Conservation (phyloP, 2,329 filamentous ascomycete species). For the Hypoxylon sp. region DNA sequence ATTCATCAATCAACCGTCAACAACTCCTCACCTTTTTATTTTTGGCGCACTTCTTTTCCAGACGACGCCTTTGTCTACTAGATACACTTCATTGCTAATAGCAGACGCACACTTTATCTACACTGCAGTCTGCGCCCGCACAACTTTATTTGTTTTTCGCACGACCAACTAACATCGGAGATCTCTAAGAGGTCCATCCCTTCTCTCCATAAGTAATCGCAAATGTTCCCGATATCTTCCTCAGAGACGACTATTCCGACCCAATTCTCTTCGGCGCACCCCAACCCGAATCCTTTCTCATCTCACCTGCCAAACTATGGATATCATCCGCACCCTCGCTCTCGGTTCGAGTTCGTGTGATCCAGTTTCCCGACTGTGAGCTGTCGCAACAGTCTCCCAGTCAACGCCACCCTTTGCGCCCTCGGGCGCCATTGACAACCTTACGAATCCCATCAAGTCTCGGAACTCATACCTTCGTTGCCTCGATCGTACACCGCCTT, state of each 20-base stretch:
- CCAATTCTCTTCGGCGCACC: slow-evolving; percentile 47
- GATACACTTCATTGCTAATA: slow-evolving; percentile 5
- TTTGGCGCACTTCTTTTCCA: slow-evolving; percentile 20
- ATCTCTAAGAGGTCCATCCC: slow-evolving; percentile 38
- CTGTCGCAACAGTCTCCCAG: slow-evolving; percentile 46
- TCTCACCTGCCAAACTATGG: slow-evolving; percentile 53
- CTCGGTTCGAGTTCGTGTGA: slow-evolving; percentile 54
- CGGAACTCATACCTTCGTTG: slow-evolving; percentile 22
- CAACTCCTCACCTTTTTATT: slow-evolving; percentile 11
- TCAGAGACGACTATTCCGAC: slow-evolving; percentile 48
- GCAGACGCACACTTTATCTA: slow-evolving; percentile 29
- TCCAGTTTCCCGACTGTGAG: slow-evolving; percentile 52
- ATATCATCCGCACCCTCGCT: slow-evolving; percentile 49
- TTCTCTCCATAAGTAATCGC: slow-evolving; percentile 42
- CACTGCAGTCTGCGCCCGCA: slow-evolving; percentile 30
- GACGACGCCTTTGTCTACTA: slow-evolving; percentile 19
- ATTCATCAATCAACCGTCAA: slow-evolving; percentile 29
- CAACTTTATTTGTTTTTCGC: slow-evolving; percentile 15
- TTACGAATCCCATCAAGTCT: slow-evolving; percentile 19
- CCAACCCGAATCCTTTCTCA: slow-evolving; percentile 35
- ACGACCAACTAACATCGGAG: slow-evolving; percentile 16
- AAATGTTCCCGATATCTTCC: slow-evolving; percentile 52
- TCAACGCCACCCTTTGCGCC: slow-evolving; percentile 41
- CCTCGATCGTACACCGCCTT: slow-evolving; percentile 17
- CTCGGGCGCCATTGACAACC: slow-evolving; percentile 39